Base-by-base conservation (phyloP, 1,284 basidiomycete species). In the Sporisorium sorghi region DNA sequence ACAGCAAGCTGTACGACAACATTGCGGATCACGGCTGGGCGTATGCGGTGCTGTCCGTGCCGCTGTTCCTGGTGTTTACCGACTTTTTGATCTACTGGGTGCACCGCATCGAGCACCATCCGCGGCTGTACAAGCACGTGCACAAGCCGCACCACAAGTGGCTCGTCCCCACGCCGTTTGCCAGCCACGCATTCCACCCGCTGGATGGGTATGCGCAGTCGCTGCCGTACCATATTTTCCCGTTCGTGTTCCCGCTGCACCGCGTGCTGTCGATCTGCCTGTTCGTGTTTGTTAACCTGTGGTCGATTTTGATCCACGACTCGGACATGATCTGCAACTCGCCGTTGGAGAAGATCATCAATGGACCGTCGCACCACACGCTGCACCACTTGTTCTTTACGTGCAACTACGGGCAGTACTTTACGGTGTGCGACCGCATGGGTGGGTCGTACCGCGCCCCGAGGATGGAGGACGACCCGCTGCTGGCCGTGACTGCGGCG, bases 241-340 rank as follows among this genome's bases (percentile, higher is more conserved):
- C 93, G 79, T 94, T 91, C 87, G 44, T 97, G 51, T 94, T 98
- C 87, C 96, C 96, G 0, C 87, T 98, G 26, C 94, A 99, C 61
- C 76, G 81, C 51, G 66, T 73, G 40, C 42, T 84, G 10, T 84
- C 81, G 43, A 75, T 84, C 24, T 73, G 76, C 24, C 73, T 84
- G 8, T 84, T 84, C 37, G 81, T 82, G n/a, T 84, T 84, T 58
- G 83, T 84, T 57, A 84, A 84, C 50, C 44, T 83, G 11, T 84
- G 83, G 83, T 69, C 62, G 40, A 84, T 84, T 52, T 54, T 83
- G 44, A 99, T 99, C 79, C 96, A 99, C 85, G 96, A 99, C 85
- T 95, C 93, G n/a, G 97, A 99, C 87, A 98, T 99, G 94, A 91
- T 98, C 84, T 93, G 92, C 48, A 94, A 92, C n/a, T 91, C 93